A percentile compares a stretch with the other conserved stretches of the same genome.
phyloP scores from a whole-genome alignment of 108 stramenopile genomes.

The Discostella stelligeroides region DNA sequence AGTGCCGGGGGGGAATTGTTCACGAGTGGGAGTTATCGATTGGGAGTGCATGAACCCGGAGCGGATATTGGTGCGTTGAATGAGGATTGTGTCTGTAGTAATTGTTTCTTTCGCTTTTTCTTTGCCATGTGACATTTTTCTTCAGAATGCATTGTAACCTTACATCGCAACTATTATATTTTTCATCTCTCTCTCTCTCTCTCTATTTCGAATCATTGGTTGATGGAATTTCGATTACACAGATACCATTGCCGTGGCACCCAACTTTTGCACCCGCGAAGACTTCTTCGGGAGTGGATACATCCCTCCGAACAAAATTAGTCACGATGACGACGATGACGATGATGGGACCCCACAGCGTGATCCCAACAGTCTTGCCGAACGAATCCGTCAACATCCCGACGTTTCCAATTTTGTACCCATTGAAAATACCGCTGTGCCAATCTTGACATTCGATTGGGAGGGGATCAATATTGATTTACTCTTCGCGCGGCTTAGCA shows the following conservation, averaged over 20 bases:
- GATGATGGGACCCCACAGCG: slow-evolving; percentile 30
- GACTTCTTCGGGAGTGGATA: slow-evolving; percentile 90
- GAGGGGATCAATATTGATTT: slow-evolving; percentile 97
- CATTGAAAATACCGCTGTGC: slow-evolving; percentile 92
- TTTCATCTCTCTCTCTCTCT: background rate
- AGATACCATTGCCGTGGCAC: slow-evolving; percentile 84
- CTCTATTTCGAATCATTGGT: background rate
- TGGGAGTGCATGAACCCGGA: slow-evolving; percentile 96
- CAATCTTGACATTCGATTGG: slow-evolving; percentile 98
- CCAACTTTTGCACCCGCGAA: slow-evolving; percentile 84
- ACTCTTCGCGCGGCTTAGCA: slow-evolving; percentile 90
- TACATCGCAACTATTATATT: background rate
- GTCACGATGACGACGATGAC: slow-evolving; percentile 30
- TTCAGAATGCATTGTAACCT: too few species aligned
- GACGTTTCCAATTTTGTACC: slow-evolving; percentile 93
- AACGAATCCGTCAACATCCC: slow-evolving; percentile 77
- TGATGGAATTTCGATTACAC: slow-evolving; percentile 1
- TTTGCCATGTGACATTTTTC: too few species aligned
- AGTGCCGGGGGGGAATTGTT: slow-evolving; percentile 84
- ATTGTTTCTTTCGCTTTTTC: background rate
- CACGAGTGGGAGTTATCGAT: slow-evolving; percentile 92
- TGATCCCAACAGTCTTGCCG: slow-evolving; percentile 85
- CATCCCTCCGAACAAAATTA: slow-evolving; percentile 25
- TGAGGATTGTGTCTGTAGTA: too few species aligned
- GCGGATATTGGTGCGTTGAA: slow-evolving; percentile 92